phyloP scores from a whole-genome alignment of 805 yeast genomes.

The Ogataea saltuana region DNA sequence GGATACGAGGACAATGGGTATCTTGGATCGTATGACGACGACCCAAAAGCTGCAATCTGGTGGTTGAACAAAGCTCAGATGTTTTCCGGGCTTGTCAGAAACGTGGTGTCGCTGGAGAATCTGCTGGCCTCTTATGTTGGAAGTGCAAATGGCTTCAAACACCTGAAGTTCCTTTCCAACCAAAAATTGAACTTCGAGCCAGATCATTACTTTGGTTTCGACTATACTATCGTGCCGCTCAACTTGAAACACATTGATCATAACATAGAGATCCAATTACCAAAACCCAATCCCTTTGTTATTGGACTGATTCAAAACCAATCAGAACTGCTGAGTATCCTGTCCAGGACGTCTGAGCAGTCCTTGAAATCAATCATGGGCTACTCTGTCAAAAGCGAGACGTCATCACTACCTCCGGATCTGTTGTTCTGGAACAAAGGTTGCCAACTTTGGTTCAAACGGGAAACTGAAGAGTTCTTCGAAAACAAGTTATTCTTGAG shows the following conservation, averaged over 20 bases:
- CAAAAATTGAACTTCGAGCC: conserved; percentile 2
- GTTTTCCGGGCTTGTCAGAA: conserved; percentile 37
- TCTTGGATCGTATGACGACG: conserved; percentile 36
- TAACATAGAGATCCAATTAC: conserved; percentile 19
- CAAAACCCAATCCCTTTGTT: conserved; percentile 40
- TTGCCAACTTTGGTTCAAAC: conserved; percentile 55
- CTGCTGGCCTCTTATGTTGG: conserved; percentile 40
- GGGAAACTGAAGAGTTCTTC: conserved; percentile 33
- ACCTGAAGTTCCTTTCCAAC: background rate
- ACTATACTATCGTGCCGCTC: conserved; percentile 31
- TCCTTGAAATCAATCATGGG: conserved; percentile 36
- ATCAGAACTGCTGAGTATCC: conserved; percentile 21
- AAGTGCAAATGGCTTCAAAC: conserved; percentile 13
- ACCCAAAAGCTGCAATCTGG: conserved; percentile 36
- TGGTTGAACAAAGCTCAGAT: conserved; percentile 44
- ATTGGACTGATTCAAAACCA: conserved; percentile 37
- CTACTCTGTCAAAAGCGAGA: conserved; percentile 34
- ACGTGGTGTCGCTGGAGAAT: conserved; percentile 34
- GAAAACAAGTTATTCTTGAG: conserved; percentile 43
- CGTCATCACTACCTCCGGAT: conserved; percentile 36
- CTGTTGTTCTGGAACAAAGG: conserved; percentile 36
- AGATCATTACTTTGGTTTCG: conserved; percentile 49
- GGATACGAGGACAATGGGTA: conserved; percentile 22
- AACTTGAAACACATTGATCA: background rate
- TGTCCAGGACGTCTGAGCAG: conserved; percentile 27